A percentile compares a stretch with the other conserved stretches of the same genome.
These are phyloP conservation scores for Cercospora sojina DNA, from an alignment of 2,329 filamentous ascomycete species.

Conservation along the genomic window DNA sequence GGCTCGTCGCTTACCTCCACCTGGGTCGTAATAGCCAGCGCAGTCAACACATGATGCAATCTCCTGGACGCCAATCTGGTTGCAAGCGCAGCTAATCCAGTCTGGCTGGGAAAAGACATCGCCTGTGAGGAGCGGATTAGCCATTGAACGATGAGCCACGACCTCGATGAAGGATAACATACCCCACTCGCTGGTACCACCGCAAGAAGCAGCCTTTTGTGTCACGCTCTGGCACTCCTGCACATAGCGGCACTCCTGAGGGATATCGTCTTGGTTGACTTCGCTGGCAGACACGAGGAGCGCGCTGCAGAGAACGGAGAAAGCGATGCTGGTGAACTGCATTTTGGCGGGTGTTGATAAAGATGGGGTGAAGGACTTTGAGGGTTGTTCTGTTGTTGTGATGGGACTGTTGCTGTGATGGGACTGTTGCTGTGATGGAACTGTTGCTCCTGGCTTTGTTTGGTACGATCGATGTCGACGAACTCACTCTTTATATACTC, in stretches of 20 bases:
- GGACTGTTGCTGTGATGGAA: background rate
- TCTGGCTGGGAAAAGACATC: conserved; percentile 2
- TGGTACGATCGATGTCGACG: background rate
- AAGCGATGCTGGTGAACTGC: background rate
- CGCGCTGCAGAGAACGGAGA: conserved; percentile 3
- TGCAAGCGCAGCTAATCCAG: background rate
- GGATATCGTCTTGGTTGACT: conserved; percentile 6
- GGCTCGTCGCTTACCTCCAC: conserved; percentile 1
- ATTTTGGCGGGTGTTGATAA: background rate
- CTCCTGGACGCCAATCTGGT: background rate
- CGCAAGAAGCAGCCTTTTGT: background rate
- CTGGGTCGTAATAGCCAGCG: background rate
- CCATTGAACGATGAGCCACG: background rate
- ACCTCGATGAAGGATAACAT: background rate
- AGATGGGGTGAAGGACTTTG: background rate
- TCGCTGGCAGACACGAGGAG: background rate
- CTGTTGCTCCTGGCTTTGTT: background rate
- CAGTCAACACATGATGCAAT: background rate
- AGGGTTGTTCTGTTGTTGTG: background rate
- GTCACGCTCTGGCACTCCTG: background rate
- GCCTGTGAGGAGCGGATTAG: background rate
- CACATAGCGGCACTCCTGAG: background rate
- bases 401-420: background rate
- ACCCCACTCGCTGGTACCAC: background rate
- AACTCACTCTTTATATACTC: background rate